phyloP scores from a whole-genome alignment of 2,329 filamentous ascomycete species.

The Fusarium nanum region DNA sequence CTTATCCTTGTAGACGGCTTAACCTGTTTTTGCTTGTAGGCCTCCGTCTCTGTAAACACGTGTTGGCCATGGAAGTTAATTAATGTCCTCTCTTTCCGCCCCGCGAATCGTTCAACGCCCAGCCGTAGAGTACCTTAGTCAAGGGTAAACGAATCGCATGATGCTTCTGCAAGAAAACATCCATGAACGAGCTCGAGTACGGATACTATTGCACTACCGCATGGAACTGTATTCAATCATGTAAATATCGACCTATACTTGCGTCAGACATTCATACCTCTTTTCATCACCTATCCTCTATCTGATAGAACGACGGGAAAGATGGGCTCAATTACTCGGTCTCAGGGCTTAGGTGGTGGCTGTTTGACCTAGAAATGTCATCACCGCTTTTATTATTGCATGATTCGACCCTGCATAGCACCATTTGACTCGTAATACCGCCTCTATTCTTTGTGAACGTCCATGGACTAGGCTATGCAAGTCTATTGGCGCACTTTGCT shows the following conservation, averaged over 20 bases:
- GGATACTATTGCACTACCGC: slow-evolving; percentile 14
- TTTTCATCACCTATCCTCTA: neutral
- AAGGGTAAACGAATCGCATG: slow-evolving; percentile 27
- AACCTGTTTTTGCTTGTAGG: slow-evolving; percentile 29
- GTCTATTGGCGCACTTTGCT: slow-evolving; percentile 11
- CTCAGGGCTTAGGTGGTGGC: slow-evolving; percentile 15
- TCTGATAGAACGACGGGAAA: slow-evolving; percentile 1
- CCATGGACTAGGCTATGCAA: neutral
- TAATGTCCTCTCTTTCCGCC: slow-evolving; percentile 32
- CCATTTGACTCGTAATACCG: slow-evolving; percentile 20
- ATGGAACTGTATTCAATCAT: neutral
- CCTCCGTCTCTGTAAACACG: slow-evolving; percentile 34
- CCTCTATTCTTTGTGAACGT: slow-evolving; percentile 16
- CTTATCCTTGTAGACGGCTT: slow-evolving; percentile 4
- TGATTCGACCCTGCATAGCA: slow-evolving; percentile 27
- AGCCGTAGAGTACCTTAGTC: neutral
- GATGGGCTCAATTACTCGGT: slow-evolving; percentile 8
- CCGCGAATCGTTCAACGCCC: slow-evolving; percentile 7
- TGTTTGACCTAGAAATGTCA: slow-evolving; percentile 12
- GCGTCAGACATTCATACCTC: slow-evolving; percentile 4
- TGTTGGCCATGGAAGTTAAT: slow-evolving; percentile 25
- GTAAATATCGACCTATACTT: slow-evolving; percentile 11
- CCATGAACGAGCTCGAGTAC: slow-evolving; percentile 30
- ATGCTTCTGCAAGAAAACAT: slow-evolving; percentile 30
- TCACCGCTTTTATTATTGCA: slow-evolving; percentile 46